Evolutionary conservation across 192 early-diverging fungal genomes (phyloP).

Genomic region (Bifiguratus adelaidae): DNA sequence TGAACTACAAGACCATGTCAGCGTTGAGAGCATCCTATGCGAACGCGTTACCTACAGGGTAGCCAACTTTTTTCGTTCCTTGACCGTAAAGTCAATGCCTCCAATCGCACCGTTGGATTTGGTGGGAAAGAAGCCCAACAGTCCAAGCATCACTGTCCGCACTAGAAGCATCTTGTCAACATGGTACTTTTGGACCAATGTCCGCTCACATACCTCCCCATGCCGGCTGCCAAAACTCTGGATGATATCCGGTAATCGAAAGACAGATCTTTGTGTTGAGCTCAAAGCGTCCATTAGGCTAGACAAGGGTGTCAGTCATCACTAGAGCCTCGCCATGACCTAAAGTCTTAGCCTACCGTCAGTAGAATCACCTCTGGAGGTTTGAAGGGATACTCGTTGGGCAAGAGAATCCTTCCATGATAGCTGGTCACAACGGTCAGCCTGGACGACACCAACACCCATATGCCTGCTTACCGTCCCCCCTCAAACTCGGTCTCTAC

Average conservation of each 20-base stretch:
- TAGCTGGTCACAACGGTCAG: slow-evolving; percentile 45
- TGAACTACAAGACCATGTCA: too few species aligned
- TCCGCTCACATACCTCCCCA: slow-evolving; percentile 68
- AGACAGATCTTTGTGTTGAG: slow-evolving; percentile 91
- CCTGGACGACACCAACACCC: background rate
- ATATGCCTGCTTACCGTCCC: slow-evolving; percentile 50
- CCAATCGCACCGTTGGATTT: slow-evolving; percentile 74
- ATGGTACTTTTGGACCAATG: background rate
- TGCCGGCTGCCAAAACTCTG: slow-evolving; percentile 92
- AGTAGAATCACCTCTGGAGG: slow-evolving; percentile 71
- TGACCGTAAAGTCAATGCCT: slow-evolving; percentile 57
- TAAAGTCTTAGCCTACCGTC: slow-evolving; percentile 55
- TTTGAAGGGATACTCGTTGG: slow-evolving; percentile 94
- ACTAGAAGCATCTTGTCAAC: slow-evolving; percentile 24
- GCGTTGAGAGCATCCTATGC: too few species aligned
- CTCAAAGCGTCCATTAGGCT: slow-evolving; percentile 83
- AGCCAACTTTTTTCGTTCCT: slow-evolving; percentile 52
- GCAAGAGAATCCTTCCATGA: slow-evolving; percentile 87
- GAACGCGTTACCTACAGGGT: slow-evolving; percentile 35
- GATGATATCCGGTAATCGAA: slow-evolving; percentile 88
- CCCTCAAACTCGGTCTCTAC: slow-evolving; percentile 76
- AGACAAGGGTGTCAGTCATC: background rate
- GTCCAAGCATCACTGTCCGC: slow-evolving; percentile 76
- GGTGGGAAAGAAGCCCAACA: slow-evolving; percentile 88
- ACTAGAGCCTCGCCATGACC: too few species aligned